phyloP scores from a whole-genome alignment of 1,284 basidiomycete species.

The Fomitiporia mediterranea region DNA sequence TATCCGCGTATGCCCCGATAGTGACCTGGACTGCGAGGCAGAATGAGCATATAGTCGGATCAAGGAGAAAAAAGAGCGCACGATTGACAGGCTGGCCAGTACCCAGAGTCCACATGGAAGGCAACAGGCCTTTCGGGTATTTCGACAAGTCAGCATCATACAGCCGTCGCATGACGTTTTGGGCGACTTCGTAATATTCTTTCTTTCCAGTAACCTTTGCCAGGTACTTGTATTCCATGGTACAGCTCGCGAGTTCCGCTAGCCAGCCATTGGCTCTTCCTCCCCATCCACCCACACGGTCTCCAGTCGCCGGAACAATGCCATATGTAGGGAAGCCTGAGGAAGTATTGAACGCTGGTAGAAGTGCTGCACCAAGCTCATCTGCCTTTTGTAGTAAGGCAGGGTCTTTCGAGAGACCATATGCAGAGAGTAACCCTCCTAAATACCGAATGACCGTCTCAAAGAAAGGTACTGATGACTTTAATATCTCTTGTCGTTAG shows the following conservation, averaged over 20 bases:
- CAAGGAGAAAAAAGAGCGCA: background rate
- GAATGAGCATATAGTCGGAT: background rate
- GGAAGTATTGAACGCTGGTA: slow-evolving; percentile 48
- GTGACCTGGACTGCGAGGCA: slow-evolving; percentile 15
- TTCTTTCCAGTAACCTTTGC: slow-evolving; percentile 54
- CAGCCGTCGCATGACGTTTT: slow-evolving; percentile 19
- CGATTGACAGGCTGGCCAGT: slow-evolving; percentile 17
- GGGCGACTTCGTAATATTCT: slow-evolving; percentile 47
- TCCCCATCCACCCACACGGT: slow-evolving; percentile 3
- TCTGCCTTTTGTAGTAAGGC: slow-evolving; percentile 48
- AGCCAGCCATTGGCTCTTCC: slow-evolving; percentile 17
- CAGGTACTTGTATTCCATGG: slow-evolving; percentile 61
- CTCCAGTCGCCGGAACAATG: slow-evolving; percentile 36
- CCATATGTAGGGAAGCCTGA: slow-evolving; percentile 47
- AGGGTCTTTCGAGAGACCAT: slow-evolving; percentile 58
- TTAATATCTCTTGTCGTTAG: slow-evolving; percentile 22
- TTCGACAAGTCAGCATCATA: slow-evolving; percentile 20
- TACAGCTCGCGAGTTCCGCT: slow-evolving; percentile 51
- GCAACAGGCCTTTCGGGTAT: slow-evolving; percentile 14
- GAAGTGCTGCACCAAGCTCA: slow-evolving; percentile 42
- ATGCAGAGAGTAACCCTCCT: slow-evolving; percentile 66
- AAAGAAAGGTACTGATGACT: slow-evolving; percentile 51
- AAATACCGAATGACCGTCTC: slow-evolving; percentile 76
- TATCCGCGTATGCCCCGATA: slow-evolving; percentile 19
- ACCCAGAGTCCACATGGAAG: slow-evolving; percentile 16